Evolutionary conservation across 139 green algal genomes (phyloP).

Genomic region (Zygnema cylindricum): DNA sequence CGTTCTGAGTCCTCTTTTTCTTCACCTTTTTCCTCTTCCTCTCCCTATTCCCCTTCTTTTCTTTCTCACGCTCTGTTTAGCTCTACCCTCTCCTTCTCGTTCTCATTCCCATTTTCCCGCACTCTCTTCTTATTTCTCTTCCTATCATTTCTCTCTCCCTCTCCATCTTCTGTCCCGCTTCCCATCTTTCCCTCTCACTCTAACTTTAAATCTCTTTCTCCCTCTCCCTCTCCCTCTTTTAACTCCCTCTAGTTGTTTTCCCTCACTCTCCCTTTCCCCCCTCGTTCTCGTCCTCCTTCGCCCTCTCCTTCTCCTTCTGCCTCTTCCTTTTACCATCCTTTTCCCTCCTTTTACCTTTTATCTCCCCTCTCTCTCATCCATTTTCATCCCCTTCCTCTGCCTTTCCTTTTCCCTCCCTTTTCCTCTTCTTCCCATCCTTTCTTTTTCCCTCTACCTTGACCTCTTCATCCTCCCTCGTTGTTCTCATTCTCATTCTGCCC

Average conservation of each 20-base stretch:
- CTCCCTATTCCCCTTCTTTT: neutral
- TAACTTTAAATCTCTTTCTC: too few relatives aligned
- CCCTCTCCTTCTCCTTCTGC: too few relatives aligned
- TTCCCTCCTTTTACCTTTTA: too few relatives aligned
- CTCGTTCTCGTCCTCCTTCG: too few relatives aligned
- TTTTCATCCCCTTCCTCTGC: constrained; percentile 1
- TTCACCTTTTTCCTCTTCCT: neutral
- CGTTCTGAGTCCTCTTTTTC: constrained; percentile 1
- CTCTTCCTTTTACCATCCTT: too few relatives aligned
- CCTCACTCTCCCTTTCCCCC: too few relatives aligned
- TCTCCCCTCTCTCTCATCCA: too few relatives aligned
- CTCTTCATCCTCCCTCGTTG: constrained; percentile 26
- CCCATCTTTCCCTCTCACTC: too few relatives aligned
- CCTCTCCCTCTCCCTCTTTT: too few relatives aligned
- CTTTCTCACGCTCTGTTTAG: neutral
- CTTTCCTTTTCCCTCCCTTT: neutral
- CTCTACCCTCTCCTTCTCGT: neutral
- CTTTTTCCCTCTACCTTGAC: neutral
- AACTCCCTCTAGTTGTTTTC: too few relatives aligned
- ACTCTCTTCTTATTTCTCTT: constrained; percentile 1
- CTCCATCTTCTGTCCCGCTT: too few relatives aligned
- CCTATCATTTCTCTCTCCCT: constrained; percentile 6
- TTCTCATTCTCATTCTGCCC: neutral
- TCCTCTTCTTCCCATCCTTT: neutral
- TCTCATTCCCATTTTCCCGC: neutral